These are phyloP conservation scores for Backusella psychrophila DNA, from an alignment of 192 early-diverging fungal species.

Conservation along the genomic window DNA sequence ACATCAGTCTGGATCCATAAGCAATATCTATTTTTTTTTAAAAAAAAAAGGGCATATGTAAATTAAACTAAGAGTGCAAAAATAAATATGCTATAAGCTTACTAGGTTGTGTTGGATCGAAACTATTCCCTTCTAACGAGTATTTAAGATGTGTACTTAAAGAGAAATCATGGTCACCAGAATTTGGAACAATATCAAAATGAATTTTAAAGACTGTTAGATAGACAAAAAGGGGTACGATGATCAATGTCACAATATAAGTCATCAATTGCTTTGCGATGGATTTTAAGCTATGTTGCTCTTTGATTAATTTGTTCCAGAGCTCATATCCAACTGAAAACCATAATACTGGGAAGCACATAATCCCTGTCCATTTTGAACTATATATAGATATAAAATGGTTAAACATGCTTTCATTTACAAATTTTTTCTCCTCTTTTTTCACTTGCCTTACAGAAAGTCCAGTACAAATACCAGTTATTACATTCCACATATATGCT, in stretches of 20 bases:
- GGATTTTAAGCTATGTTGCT: constrained; percentile 38
- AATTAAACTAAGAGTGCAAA: neutral
- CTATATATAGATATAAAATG: constrained; percentile 27
- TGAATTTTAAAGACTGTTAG: constrained; percentile 86
- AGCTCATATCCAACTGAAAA: constrained; percentile 76
- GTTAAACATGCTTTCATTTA: neutral
- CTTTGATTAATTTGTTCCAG: constrained; percentile 78
- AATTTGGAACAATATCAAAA: constrained; percentile 70
- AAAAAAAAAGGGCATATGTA: neutral
- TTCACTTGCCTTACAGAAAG: constrained; percentile 37
- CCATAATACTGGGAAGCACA: constrained; percentile 82
- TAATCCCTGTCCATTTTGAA: constrained; percentile 92
- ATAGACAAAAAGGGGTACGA: constrained; percentile 78
- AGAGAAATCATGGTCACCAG: constrained; percentile 90
- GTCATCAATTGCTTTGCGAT: neutral
- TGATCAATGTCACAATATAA: constrained; percentile 63
- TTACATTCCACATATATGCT: constrained; percentile 27
- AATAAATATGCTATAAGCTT: constrained; percentile 13
- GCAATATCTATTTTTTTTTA: constrained; percentile 59
- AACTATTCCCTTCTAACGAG: constrained; percentile 69
- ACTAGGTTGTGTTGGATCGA: constrained; percentile 45
- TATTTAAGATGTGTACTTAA: constrained; percentile 89
- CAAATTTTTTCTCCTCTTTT: neutral
- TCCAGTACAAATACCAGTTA: constrained; percentile 82
- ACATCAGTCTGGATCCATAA: constrained; percentile 61